A percentile compares a stretch with the other conserved stretches of the same genome.
phyloP scores from a whole-genome alignment of 1,284 basidiomycete genomes.

The Tylopilus microsporus region DNA sequence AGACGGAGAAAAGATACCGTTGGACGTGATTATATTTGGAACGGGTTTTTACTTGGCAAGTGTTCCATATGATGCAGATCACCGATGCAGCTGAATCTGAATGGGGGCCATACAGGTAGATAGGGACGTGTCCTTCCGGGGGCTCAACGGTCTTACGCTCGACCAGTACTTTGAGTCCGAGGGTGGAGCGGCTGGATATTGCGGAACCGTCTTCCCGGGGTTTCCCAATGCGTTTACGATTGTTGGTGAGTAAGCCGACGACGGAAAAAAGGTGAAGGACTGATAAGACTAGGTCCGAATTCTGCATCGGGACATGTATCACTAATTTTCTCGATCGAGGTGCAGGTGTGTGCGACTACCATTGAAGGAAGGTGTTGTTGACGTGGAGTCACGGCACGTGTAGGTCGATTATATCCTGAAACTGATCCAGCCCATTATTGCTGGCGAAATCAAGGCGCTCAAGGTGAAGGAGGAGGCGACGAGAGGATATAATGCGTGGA shows the following conservation, averaged over 20 bases:
- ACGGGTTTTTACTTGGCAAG: slow-evolving; percentile 20
- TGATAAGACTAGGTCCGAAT: not conserved
- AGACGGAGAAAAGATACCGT: not conserved
- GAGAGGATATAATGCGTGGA: not conserved
- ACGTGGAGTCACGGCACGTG: slow-evolving; percentile 43
- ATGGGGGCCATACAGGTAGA: not conserved
- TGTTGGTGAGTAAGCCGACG: not conserved
- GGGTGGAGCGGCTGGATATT: slow-evolving; percentile 28
- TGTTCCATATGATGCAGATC: not conserved
- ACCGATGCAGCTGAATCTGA: not conserved
- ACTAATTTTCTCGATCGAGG: not conserved
- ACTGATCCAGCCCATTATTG: not conserved
- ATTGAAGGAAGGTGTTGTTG: slow-evolving; percentile 1
- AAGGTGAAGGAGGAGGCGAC: slow-evolving; percentile 31
- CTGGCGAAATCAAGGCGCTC: not conserved
- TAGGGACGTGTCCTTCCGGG: not conserved
- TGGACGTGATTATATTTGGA: slow-evolving; percentile 7
- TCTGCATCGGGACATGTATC: slow-evolving; percentile 6
- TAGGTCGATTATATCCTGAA: slow-evolving; percentile 32
- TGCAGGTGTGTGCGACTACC: not conserved
- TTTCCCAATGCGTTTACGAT: slow-evolving; percentile 1
- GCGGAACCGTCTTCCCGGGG: slow-evolving; percentile 43
- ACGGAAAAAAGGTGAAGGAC: not conserved
- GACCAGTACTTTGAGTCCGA: not conserved
- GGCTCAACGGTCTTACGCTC: not conserved